These are phyloP conservation scores for Pythium oligandrum DNA, from an alignment of 352 stramenopile species.

Conservation along the genomic window DNA sequence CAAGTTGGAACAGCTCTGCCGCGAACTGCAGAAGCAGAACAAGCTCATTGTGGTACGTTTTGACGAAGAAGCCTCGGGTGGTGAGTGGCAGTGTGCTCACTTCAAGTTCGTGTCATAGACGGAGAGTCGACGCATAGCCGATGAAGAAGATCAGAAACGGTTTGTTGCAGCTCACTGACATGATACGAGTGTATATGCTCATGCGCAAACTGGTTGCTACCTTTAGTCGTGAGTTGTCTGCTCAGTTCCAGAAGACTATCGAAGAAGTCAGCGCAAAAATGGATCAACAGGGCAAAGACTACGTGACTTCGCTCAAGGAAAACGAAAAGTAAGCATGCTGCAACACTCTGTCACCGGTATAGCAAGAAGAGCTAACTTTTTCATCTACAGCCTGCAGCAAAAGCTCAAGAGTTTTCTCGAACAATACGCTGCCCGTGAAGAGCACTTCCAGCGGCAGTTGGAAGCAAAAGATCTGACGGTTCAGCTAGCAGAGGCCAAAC, in stretches of 20 bases:
- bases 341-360: too few relatives aligned
- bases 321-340: constrained; percentile 58
- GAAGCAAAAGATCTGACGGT: constrained; percentile 80
- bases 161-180: constrained; percentile 7
- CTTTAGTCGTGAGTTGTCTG: constrained; percentile 57
- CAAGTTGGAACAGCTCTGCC: constrained; percentile 83
- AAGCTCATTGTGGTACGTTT: constrained; percentile 70
- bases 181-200: too few relatives aligned
- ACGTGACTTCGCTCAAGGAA: constrained; percentile 77
- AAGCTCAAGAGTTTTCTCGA: constrained; percentile 83
- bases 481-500: constrained; percentile 76
- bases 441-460: constrained; percentile 80
- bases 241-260: constrained; percentile 84
- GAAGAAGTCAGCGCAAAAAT: constrained; percentile 88
- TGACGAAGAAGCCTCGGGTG: not conserved
- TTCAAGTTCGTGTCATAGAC: constrained; percentile 9
- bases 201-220: too few relatives aligned
- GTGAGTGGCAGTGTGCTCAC: not conserved
- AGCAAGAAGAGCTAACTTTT: not conserved
- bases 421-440: constrained; percentile 73
- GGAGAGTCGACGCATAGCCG: constrained; percentile 78
- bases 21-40: constrained; percentile 85
- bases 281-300: constrained; percentile 82
- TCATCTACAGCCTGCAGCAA: constrained; percentile 56
- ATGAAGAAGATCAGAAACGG: constrained; percentile 82